Conservation (phyloP, 2,329 filamentous ascomycete species). For the Whalleya microplaca region DNA sequence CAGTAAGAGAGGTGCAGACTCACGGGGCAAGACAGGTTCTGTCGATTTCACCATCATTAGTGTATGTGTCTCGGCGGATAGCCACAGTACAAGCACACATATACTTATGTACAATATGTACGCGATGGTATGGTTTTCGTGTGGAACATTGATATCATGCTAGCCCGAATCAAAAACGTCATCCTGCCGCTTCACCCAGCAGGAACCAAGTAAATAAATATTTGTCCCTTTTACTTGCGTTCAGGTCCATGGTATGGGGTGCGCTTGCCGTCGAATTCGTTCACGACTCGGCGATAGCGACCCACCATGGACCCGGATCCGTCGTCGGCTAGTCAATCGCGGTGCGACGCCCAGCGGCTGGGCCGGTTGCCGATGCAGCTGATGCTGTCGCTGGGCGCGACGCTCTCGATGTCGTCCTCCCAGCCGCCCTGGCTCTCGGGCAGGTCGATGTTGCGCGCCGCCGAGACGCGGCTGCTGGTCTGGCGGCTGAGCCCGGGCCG, state of each 20-base stretch:
- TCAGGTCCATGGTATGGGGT: conserved; percentile 19
- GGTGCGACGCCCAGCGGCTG: conserved; percentile 20
- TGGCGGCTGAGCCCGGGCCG: conserved; percentile 19
- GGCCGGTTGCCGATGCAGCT: conserved; percentile 58
- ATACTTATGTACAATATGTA: conserved; percentile 6
- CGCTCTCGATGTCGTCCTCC: conserved; percentile 55
- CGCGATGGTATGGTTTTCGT: conserved; percentile 26
- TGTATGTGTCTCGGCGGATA: neutral
- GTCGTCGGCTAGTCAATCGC: conserved; percentile 6
- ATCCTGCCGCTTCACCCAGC: neutral
- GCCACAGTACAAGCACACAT: neutral
- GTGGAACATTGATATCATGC: conserved; percentile 7
- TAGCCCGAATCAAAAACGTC: neutral
- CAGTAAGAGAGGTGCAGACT: neutral
- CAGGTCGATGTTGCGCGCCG: conserved; percentile 43
- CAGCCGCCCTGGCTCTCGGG: conserved; percentile 46
- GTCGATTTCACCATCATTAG: neutral
- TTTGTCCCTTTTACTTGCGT: neutral
- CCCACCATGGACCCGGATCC: conserved; percentile 14
- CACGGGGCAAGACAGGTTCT: neutral
- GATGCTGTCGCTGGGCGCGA: conserved; percentile 65
- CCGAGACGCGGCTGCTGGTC: conserved; percentile 33
- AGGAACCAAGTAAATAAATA: neutral
- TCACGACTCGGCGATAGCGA: conserved; percentile 18
- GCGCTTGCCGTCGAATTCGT: conserved; percentile 23